Conservation (phyloP, 163 green algal species). For the Botryococcus braunii region DNA sequence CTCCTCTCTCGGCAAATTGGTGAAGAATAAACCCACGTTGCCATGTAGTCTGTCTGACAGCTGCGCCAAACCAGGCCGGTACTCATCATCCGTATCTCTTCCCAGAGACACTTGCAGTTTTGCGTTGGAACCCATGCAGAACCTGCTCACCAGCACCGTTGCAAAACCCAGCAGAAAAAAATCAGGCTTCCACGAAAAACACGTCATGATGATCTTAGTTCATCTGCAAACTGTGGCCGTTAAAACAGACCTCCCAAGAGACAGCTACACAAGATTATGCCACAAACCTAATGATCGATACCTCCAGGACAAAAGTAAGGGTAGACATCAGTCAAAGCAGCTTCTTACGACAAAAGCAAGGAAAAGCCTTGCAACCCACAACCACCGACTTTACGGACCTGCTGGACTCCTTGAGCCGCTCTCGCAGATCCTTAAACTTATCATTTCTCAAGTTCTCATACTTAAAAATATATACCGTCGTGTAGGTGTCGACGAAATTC, state of each 20-base stretch:
- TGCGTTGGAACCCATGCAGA: constrained; percentile 88
- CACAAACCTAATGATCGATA: not conserved
- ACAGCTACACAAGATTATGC: not conserved
- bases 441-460: constrained; percentile 91
- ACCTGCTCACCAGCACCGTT: constrained; percentile 41
- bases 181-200: not conserved
- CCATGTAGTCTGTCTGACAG: constrained; percentile 43
- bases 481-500: constrained; percentile 70
- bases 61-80: constrained; percentile 45
- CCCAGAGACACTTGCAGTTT: constrained; percentile 86
- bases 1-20: constrained; percentile 56
- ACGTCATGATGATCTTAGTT: not conserved
- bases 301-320: not conserved
- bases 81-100: constrained; percentile 60
- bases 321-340: not conserved
- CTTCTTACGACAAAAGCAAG: not conserved
- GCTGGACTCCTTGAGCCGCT: constrained; percentile 62
- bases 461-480: constrained; percentile 75
- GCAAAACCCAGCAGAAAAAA: not conserved
- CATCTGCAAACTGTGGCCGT: not conserved
- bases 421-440: constrained; percentile 83
- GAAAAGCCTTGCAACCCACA: not conserved
- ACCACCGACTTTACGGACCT: constrained; percentile 30
- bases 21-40: constrained; percentile 78
- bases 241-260: not conserved